These are phyloP conservation scores for Ajuga chamaepitys DNA, from an alignment of 257 asterid species.

Conservation along the genomic window DNA sequence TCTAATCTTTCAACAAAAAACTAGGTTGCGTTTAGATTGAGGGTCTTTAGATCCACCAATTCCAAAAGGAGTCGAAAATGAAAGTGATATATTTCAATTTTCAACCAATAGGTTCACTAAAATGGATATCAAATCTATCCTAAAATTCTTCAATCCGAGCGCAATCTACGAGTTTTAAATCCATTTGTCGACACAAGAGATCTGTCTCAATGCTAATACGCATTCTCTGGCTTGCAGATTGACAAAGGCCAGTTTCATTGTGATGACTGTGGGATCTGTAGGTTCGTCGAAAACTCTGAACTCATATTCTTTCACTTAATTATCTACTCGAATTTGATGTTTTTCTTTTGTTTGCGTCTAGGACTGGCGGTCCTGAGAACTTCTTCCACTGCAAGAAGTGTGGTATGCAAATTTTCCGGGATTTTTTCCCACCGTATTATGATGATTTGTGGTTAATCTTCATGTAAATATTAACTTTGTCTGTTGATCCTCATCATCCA, in stretches of 20 bases:
- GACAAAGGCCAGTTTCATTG: constrained; percentile 89
- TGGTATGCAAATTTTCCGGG: constrained; percentile 37
- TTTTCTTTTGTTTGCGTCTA: constrained; percentile 11
- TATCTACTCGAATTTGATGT: not conserved
- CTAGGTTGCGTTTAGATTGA: not conserved
- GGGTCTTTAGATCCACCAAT: not conserved
- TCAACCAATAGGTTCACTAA: too few species aligned
- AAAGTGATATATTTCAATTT: too few species aligned
- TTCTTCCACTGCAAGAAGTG: constrained; percentile 92
- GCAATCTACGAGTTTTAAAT: not conserved
- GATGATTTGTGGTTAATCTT: not conserved
- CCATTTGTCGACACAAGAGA: not conserved
- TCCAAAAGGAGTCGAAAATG: too few species aligned
- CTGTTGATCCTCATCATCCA: not conserved
- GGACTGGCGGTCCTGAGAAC: constrained; percentile 88
- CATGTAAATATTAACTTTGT: not conserved
- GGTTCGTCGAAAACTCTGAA: constrained; percentile 34
- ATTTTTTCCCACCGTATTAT: not conserved
- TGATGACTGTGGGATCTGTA: constrained; percentile 94
- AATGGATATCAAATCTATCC: too few species aligned
- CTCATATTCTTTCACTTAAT: not conserved
- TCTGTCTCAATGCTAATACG: not conserved
- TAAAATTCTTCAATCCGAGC: too few species aligned
- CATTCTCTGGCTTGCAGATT: constrained; percentile 35
- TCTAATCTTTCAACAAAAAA: not conserved